Conservation (phyloP, 768 basidiomycete species). For the Clitopilus passeckerianus region DNA sequence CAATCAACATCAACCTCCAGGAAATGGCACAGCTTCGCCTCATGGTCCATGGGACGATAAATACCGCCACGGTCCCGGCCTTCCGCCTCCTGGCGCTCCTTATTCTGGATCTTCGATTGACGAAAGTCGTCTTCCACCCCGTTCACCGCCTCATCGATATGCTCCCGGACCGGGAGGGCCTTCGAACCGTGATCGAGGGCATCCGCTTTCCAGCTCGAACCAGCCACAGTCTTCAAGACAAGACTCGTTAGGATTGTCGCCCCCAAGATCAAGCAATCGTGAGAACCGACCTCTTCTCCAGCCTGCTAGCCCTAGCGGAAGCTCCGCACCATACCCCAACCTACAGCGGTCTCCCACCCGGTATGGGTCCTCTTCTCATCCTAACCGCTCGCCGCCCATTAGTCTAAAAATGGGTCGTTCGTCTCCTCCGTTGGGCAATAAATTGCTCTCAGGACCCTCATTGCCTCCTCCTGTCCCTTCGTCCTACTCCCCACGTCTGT, state of each 20-base stretch:
- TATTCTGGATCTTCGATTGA: slow-evolving; percentile 19
- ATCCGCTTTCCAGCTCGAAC: slow-evolving; percentile 11
- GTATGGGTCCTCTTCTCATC: slow-evolving; percentile 16
- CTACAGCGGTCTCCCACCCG: slow-evolving; percentile 21
- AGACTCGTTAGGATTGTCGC: slow-evolving; percentile 26
- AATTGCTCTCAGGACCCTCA: slow-evolving; percentile 7
- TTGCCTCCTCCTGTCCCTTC: slow-evolving; percentile 8
- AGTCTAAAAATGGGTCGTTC: slow-evolving; percentile 27
- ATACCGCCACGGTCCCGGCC: slow-evolving; percentile 5
- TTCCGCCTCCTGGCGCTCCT: slow-evolving; percentile 19
- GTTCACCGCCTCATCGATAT: slow-evolving; percentile 41
- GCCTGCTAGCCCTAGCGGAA: slow-evolving; percentile 10
- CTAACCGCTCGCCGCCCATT: slow-evolving; percentile 20
- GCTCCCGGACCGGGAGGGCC: slow-evolving; percentile 14
- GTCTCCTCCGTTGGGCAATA: slow-evolving; percentile 21
- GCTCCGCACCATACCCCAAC: slow-evolving; percentile 6
- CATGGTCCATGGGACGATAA: slow-evolving; percentile 23
- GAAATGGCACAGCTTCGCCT: slow-evolving; percentile 26
- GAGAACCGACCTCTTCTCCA: slow-evolving; percentile 21
- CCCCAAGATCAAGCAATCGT: slow-evolving; percentile 21
- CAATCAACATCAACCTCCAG: slow-evolving; percentile 13
- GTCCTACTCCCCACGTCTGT: slow-evolving; percentile 11
- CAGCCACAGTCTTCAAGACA: slow-evolving; percentile 19
- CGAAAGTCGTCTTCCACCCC: slow-evolving; percentile 10
- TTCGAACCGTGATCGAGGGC: slow-evolving; percentile 12